These are phyloP conservation scores for Urtica urens DNA, from an alignment of 306 rosid genomes.

Conservation along the genomic window DNA sequence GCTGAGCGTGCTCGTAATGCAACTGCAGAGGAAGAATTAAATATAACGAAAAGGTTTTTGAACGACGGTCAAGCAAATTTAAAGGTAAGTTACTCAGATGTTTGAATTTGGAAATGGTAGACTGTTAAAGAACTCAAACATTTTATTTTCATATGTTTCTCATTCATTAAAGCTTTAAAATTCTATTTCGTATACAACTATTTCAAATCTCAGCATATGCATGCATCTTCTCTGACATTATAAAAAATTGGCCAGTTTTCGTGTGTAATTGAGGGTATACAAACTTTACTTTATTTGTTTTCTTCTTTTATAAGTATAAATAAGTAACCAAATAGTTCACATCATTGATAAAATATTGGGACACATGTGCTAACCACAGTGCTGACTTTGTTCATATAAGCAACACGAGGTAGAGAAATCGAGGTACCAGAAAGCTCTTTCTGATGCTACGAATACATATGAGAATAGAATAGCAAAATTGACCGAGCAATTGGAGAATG, in stretches of 20 bases:
- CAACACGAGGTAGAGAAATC: constrained; percentile 33
- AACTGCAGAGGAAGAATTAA: constrained; percentile 28
- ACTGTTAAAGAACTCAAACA: not conserved
- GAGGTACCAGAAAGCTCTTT: constrained; percentile 27
- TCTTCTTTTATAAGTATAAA: too few species aligned
- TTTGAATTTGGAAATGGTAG: not conserved
- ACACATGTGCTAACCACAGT: constrained; percentile 1
- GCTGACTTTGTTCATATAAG: constrained; percentile 17
- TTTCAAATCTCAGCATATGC: too few species aligned
- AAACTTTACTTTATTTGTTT: too few species aligned
- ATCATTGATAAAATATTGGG: constrained; percentile 2
- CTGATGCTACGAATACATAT: constrained; percentile 34
- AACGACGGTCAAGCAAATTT: constrained; percentile 30
- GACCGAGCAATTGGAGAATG: constrained; percentile 32
- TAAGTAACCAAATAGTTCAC: too few species aligned
- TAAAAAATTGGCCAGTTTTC: too few species aligned
- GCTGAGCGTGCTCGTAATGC: constrained; percentile 24
- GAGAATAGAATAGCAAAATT: constrained; percentile 37
- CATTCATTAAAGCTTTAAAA: not conserved
- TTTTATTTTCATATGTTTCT: constrained; percentile 4
- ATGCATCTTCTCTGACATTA: too few species aligned
- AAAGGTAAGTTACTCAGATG: constrained; percentile 22
- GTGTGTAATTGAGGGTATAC: too few species aligned
- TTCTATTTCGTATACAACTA: too few species aligned
- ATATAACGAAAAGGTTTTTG: constrained; percentile 21